Evolutionary conservation across 306 rosid species (phyloP).

Genomic region (Aeschynomene evenia): DNA sequence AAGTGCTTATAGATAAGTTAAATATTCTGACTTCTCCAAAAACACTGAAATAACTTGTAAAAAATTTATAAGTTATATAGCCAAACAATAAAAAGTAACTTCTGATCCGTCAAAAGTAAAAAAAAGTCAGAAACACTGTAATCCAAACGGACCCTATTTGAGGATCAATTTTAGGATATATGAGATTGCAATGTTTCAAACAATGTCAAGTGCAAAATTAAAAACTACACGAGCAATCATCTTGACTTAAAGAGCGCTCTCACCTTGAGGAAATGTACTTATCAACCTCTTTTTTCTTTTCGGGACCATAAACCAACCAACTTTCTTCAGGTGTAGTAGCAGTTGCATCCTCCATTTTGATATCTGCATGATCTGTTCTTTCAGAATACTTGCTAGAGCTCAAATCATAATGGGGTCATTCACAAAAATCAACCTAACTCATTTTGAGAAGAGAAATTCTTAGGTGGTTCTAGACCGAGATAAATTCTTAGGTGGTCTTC

Average conservation of each 20-base stretch:
- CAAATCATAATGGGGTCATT: constrained; percentile 4
- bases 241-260: background rate
- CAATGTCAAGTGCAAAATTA: background rate
- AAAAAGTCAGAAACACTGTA: no score
- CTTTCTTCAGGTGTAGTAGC: constrained; percentile 25
- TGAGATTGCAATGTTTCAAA: background rate
- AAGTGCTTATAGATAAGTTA: no score
- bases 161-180: background rate
- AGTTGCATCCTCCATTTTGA: constrained; percentile 2
- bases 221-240: background rate
- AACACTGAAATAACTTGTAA: no score
- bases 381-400: constrained; percentile 16
- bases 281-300: constrained; percentile 23
- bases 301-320: constrained; percentile 41
- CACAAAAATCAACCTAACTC: background rate
- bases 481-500: no score
- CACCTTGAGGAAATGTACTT: constrained; percentile 38
- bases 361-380: constrained; percentile 21
- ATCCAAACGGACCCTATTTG: no score
- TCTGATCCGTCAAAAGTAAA: no score
- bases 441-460: no score
- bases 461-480: no score
- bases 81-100: no score
- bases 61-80: no score
- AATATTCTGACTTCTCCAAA: no score